Percentiles rank a stretch among this genome's conserved stretches.
Conservation (phyloP, 2,329 filamentous ascomycete species). For the Fusarium napiforme region DNA sequence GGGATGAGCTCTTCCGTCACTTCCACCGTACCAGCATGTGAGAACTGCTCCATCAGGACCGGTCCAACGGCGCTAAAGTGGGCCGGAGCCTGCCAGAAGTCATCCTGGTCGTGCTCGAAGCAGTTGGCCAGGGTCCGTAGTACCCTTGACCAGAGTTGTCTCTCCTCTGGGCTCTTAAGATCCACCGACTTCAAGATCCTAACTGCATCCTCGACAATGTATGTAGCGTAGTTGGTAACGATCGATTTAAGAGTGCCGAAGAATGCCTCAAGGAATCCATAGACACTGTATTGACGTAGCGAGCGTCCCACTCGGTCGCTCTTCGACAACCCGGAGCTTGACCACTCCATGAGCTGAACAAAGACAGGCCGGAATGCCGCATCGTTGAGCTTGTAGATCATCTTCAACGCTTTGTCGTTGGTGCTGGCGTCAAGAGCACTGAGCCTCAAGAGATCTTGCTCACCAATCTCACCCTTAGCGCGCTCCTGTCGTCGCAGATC, state of each 20-base stretch:
- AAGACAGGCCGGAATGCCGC: slow-evolving; percentile 93
- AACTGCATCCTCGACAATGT: slow-evolving; percentile 80
- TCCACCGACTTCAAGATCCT: slow-evolving; percentile 65
- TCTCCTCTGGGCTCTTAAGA: slow-evolving; percentile 61
- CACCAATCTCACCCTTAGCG: slow-evolving; percentile 58
- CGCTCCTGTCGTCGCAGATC: slow-evolving; percentile 72
- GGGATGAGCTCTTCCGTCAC: slow-evolving; percentile 71
- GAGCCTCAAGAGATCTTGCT: slow-evolving; percentile 60
- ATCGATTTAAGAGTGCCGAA: slow-evolving; percentile 92
- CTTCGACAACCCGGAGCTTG: slow-evolving; percentile 68
- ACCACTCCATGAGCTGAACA: slow-evolving; percentile 85
- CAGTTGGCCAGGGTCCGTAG: slow-evolving; percentile 77
- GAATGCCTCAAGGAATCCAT: slow-evolving; percentile 81
- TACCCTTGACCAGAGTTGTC: slow-evolving; percentile 73
- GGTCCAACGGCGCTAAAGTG: slow-evolving; percentile 81
- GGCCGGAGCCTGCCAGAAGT: slow-evolving; percentile 93
- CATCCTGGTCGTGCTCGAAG: slow-evolving; percentile 91
- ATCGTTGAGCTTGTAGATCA: slow-evolving; percentile 98
- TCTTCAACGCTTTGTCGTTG: slow-evolving; percentile 81
- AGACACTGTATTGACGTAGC: slow-evolving; percentile 79
- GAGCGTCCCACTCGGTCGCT: slow-evolving; percentile 67
- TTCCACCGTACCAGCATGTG: slow-evolving; percentile 57
- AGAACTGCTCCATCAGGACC: slow-evolving; percentile 75
- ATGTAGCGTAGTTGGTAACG: slow-evolving; percentile 90
- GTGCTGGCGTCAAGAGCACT: slow-evolving; percentile 71